These are phyloP conservation scores for Lentithecium fluviatile DNA, from an alignment of 495 filamentous ascomycete species.

Conservation along the genomic window DNA sequence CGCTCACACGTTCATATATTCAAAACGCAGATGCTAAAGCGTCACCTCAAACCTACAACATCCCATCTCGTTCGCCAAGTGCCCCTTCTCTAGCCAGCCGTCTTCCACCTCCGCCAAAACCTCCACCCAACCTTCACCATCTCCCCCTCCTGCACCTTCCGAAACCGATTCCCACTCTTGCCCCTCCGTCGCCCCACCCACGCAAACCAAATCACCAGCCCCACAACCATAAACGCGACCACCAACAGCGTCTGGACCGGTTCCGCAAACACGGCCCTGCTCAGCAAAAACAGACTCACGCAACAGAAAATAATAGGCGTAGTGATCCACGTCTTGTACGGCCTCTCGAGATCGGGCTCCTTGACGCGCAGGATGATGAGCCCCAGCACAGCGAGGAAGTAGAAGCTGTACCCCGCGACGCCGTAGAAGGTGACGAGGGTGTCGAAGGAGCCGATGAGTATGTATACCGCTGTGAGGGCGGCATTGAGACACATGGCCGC, in stretches of 20 bases:
- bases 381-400: conserved; percentile 92
- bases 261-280: conserved; percentile 80
- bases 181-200: conserved; percentile 60
- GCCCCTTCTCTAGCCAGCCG: background rate
- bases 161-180: conserved; percentile 44
- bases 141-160: conserved; percentile 30
- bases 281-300: conserved; percentile 88
- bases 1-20: too few species aligned
- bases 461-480: conserved; percentile 67
- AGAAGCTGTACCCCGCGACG: conserved; percentile 93
- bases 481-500: conserved; percentile 83
- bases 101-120: conserved; percentile 56
- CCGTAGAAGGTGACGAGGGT: conserved; percentile 96
- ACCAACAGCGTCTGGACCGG: conserved; percentile 88
- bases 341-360: conserved; percentile 82
- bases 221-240: conserved; percentile 75
- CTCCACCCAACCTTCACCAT: conserved; percentile 54
- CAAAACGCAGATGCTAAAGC: too few species aligned
- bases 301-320: conserved; percentile 98
- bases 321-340: conserved; percentile 92
- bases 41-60: too few species aligned
- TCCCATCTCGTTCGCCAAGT: too few species aligned
- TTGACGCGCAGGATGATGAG: conserved; percentile 86
- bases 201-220: conserved; percentile 87
- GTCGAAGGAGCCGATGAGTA: conserved; percentile 82